phyloP scores from a whole-genome alignment of 139 green algal species.

The Micromonas commoda region DNA sequence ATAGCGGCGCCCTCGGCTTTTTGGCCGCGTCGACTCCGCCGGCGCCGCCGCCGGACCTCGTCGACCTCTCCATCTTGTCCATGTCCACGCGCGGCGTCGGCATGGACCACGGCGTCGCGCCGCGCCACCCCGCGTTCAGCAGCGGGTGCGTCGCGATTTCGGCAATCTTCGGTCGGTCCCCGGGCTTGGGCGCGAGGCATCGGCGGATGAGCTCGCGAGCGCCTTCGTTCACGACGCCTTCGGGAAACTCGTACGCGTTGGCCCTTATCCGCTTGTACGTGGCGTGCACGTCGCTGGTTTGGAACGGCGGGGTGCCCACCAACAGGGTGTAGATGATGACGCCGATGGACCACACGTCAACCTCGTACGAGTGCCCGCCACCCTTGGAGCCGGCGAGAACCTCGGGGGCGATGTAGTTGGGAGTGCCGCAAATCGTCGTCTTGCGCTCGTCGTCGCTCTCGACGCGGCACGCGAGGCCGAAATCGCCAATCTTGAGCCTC shows the following conservation, averaged over 20 bases:
- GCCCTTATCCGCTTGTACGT: slow-evolving; percentile 37
- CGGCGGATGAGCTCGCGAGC: slow-evolving; percentile 13
- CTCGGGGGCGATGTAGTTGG: slow-evolving; percentile 43
- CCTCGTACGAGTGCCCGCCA: slow-evolving; percentile 31
- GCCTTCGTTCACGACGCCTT: not conserved
- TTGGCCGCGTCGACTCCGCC: not conserved
- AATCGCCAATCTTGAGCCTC: slow-evolving; percentile 29
- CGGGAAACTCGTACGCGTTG: slow-evolving; percentile 35
- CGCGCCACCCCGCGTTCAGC: not conserved
- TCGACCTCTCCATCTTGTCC: not conserved
- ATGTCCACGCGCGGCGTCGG: not conserved
- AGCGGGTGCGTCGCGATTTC: slow-evolving; percentile 14
- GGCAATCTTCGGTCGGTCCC: slow-evolving; percentile 2
- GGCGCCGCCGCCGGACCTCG: not conserved
- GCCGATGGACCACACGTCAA: slow-evolving; percentile 40
- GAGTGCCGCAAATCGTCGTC: slow-evolving; percentile 39
- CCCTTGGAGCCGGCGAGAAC: slow-evolving; percentile 20
- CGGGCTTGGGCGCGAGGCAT: slow-evolving; percentile 16
- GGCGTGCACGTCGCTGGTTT: slow-evolving; percentile 32
- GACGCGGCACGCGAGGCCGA: slow-evolving; percentile 33
- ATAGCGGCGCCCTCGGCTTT: not conserved
- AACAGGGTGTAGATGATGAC: slow-evolving; percentile 40
- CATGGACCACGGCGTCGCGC: not conserved
- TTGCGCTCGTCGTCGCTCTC: slow-evolving; percentile 24
- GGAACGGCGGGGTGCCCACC: slow-evolving; percentile 36